phyloP scores from a whole-genome alignment of 805 yeast genomes.

The Metschnikowia baotianmanensis region DNA sequence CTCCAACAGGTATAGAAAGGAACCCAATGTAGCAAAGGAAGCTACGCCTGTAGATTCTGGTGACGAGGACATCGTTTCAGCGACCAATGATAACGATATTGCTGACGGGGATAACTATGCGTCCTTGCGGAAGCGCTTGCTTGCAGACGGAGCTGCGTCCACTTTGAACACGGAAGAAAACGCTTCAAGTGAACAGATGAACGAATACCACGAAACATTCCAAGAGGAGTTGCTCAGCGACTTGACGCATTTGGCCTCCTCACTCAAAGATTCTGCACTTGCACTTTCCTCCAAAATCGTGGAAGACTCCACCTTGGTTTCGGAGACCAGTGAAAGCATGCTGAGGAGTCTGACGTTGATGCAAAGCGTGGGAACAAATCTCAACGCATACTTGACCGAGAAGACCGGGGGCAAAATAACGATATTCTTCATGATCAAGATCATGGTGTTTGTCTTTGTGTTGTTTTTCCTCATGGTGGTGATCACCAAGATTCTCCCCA shows the following conservation, averaged over 20 bases:
- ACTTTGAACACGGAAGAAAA: conserved; percentile 8
- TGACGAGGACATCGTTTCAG: neutral
- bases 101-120: conserved; percentile 12
- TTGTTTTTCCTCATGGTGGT: conserved; percentile 32
- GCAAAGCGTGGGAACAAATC: conserved; percentile 32
- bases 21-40: neutral
- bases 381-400: conserved; percentile 36
- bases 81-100: neutral
- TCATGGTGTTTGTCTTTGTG: conserved; percentile 25
- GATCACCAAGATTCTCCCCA: conserved; percentile 36
- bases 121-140: conserved; percentile 16
- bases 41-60: neutral
- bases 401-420: conserved; percentile 42
- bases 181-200: conserved; percentile 21
- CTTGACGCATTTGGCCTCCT: conserved; percentile 45
- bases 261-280: conserved; percentile 48
- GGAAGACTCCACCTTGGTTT: conserved; percentile 35
- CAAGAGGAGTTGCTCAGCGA: conserved; percentile 52
- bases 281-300: conserved; percentile 35
- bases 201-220: conserved; percentile 40
- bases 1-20: neutral
- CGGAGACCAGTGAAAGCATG: conserved; percentile 36
- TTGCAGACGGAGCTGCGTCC: conserved; percentile 16
- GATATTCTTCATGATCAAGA: conserved; percentile 36
- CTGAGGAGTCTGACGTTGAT: conserved; percentile 22